Percentiles rank a stretch among this genome's conserved stretches.
Conservation (phyloP, 2,329 filamentous ascomycete genomes). For the Elsinoe perseae region DNA sequence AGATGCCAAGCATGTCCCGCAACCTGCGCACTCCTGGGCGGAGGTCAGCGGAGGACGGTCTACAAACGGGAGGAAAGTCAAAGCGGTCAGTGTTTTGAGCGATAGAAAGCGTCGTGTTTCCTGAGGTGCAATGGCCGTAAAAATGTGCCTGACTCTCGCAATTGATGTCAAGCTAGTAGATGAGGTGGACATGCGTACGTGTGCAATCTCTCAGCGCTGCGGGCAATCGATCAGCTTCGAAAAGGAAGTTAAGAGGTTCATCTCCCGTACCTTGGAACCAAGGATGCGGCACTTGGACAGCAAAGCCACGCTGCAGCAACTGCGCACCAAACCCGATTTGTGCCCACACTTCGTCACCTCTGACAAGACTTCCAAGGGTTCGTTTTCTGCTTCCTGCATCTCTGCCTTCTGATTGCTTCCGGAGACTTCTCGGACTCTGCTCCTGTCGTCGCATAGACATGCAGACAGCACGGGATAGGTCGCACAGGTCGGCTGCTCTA, state of each 20-base stretch:
- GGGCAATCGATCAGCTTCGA: not conserved
- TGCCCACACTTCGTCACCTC: conserved; percentile 8
- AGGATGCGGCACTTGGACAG: not conserved
- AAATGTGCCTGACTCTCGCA: not conserved
- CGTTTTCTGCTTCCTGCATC: not conserved
- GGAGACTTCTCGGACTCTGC: conserved; percentile 4
- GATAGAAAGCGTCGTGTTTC: not conserved
- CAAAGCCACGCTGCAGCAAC: conserved; percentile 9
- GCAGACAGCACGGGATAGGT: not conserved
- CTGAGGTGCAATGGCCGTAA: not conserved
- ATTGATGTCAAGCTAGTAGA: not conserved
- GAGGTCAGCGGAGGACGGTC: not conserved
- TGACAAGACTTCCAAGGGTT: not conserved
- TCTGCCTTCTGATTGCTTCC: not conserved
- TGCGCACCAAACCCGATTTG: conserved; percentile 1
- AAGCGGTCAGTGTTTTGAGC: not conserved
- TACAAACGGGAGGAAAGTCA: not conserved
- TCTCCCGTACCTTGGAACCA: not conserved
- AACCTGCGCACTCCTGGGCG: not conserved
- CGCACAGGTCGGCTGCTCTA: not conserved
- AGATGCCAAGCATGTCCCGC: not conserved
- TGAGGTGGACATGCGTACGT: conserved; percentile 4
- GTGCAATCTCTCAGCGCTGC: not conserved
- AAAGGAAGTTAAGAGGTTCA: conserved; percentile 9
- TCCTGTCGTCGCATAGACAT: not conserved